Evolutionary conservation across 306 rosid genomes (phyloP).

Genomic region (Pyrus bretschneideri): DNA sequence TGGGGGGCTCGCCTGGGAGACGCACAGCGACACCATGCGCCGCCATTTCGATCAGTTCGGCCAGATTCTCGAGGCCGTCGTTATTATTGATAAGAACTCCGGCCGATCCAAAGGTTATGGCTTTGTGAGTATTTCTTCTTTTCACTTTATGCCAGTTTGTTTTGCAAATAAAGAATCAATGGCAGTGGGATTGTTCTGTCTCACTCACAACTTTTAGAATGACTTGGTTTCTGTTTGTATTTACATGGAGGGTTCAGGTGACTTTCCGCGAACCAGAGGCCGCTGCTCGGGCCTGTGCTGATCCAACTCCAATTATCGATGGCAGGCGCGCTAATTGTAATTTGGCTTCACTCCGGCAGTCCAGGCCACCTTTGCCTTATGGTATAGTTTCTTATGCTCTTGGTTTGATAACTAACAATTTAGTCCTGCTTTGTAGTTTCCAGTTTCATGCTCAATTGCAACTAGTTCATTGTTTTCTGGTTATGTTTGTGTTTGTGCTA

Average conservation of each 20-base stretch:
- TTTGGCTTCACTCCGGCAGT: constrained; percentile 86
- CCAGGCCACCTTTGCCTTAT: constrained; percentile 54
- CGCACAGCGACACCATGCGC: constrained; percentile 87
- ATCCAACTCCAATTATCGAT: constrained; percentile 83
- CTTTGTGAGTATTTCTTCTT: constrained; percentile 67
- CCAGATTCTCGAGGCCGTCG: constrained; percentile 92
- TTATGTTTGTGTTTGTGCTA: background rate
- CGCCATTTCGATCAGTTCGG: constrained; percentile 79
- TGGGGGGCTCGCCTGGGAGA: constrained; percentile 97
- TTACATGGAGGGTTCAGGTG: constrained; percentile 96
- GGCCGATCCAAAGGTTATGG: constrained; percentile 99
- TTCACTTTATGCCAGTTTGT: constrained; percentile 4
- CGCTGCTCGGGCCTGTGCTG: constrained; percentile 87
- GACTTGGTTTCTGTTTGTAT: constrained; percentile 58
- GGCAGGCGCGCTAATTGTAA: constrained; percentile 97
- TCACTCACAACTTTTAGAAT: constrained; percentile 16
- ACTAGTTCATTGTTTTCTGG: background rate
- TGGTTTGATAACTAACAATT: background rate
- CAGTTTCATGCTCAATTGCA: background rate
- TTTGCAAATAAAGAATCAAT: background rate
- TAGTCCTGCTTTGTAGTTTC: background rate
- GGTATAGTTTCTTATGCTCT: constrained; percentile 31
- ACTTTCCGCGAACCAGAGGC: constrained; percentile 95
- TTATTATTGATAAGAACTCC: constrained; percentile 80
- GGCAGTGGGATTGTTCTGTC: background rate